These are phyloP conservation scores for Populus simonii DNA, from an alignment of 345 rosid genomes.

Conservation along the genomic window DNA sequence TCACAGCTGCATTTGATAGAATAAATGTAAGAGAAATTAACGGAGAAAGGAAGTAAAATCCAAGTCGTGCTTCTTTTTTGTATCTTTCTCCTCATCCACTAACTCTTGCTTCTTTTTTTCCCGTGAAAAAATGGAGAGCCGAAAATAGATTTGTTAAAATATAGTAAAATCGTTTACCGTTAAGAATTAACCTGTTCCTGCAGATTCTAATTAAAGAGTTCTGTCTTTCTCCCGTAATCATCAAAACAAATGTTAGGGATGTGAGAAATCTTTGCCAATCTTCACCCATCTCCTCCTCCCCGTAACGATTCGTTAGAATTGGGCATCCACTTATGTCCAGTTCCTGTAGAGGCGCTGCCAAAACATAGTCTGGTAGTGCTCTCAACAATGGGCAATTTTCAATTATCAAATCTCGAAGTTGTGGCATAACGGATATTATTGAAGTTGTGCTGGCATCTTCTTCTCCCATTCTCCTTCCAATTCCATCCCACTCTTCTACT, in stretches of 20 bases:
- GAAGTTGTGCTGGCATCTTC: not conserved
- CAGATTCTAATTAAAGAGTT: too few species aligned
- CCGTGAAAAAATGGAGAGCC: too few species aligned
- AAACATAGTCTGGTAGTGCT: slow-evolving; percentile 7
- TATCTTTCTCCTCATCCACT: too few species aligned
- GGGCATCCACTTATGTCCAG: not conserved
- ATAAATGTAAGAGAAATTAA: too few species aligned
- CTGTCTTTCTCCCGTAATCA: too few species aligned
- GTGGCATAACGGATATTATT: not conserved
- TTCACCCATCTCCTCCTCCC: not conserved
- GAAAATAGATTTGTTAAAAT: too few species aligned
- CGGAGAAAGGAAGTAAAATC: too few species aligned
- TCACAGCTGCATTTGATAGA: too few species aligned
- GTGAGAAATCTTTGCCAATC: slow-evolving; percentile 12
- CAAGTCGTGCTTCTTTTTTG: too few species aligned
- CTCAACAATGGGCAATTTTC: not conserved
- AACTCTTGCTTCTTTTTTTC: too few species aligned
- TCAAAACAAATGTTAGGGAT: not conserved
- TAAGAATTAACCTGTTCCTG: too few species aligned
- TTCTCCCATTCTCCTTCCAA: not conserved
- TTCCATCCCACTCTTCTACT: slow-evolving; percentile 10
- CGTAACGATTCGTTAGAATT: slow-evolving; percentile 3
- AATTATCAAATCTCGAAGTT: not conserved
- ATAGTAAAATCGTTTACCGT: too few species aligned
- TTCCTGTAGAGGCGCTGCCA: not conserved